These are phyloP conservation scores for Pythium aristosporum DNA, from an alignment of 352 stramenopile species.

Conservation along the genomic window DNA sequence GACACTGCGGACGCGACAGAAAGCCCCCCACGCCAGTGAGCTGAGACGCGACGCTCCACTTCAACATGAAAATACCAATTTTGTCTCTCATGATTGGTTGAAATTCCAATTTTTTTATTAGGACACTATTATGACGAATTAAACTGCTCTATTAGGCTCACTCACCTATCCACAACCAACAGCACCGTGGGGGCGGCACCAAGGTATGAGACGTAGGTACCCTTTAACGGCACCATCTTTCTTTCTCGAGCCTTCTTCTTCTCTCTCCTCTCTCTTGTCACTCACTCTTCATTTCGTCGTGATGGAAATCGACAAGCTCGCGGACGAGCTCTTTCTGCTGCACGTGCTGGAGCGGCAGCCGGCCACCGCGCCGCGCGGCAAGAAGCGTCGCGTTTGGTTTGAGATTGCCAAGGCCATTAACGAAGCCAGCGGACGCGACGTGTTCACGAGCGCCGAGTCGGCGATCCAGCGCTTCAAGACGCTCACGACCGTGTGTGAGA, in stretches of 20 bases:
- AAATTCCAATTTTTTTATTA: too few relatives aligned
- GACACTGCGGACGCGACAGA: too few relatives aligned
- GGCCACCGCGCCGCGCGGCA: not conserved
- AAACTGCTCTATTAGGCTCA: too few relatives aligned
- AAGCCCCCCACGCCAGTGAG: too few relatives aligned
- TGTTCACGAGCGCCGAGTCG: not conserved
- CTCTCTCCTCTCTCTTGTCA: not conserved
- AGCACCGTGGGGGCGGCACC: not conserved
- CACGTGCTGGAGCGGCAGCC: constrained; percentile 13
- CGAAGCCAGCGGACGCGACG: not conserved
- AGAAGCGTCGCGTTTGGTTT: not conserved
- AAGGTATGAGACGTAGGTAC: not conserved
- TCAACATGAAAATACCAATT: too few relatives aligned
- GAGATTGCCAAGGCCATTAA: not conserved
- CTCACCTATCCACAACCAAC: too few relatives aligned
- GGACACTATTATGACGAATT: too few relatives aligned
- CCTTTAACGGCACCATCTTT: not conserved
- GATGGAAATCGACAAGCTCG: not conserved
- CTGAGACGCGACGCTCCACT: too few relatives aligned
- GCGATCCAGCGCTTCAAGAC: not conserved
- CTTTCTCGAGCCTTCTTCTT: not conserved
- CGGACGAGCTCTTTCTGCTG: constrained; percentile 4
- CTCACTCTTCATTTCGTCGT: not conserved
- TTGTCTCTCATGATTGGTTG: too few relatives aligned
- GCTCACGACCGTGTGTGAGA: not conserved